Conservation (phyloP, 1,139 yeast genomes). For the Sugiyamaella castrensis region DNA sequence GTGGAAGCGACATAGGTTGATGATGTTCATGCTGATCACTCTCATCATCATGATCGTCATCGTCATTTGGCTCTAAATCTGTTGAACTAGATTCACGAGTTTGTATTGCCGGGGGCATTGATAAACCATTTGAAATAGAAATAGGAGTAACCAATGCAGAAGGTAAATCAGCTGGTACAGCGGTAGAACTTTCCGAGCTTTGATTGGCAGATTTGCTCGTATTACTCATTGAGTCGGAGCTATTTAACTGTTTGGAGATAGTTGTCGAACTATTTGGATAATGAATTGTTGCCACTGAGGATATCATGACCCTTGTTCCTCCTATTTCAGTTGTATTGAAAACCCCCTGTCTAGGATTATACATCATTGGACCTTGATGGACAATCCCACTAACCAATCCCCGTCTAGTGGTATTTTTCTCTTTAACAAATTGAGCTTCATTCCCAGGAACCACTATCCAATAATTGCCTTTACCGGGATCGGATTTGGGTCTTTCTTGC, state of each 20-base stretch:
- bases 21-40: constrained; percentile 5
- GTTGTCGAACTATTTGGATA: no score
- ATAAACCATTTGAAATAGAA: constrained; percentile 12
- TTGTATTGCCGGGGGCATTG: constrained; percentile 3
- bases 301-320: neutral
- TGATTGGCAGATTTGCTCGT: no score
- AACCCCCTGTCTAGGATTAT: no score
- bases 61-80: constrained; percentile 25
- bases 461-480: constrained; percentile 88
- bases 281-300: neutral
- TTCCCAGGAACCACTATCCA: constrained; percentile 88
- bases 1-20: neutral
- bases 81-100: constrained; percentile 20
- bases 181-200: neutral
- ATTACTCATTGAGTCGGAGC: no score
- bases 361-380: no score
- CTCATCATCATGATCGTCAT: constrained; percentile 14
- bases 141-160: constrained; percentile 8
- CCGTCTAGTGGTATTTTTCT: constrained; percentile 15
- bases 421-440: constrained; percentile 77
- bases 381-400: neutral
- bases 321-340: neutral
- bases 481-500: constrained; percentile 85
- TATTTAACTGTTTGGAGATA: no score
- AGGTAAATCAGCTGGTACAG: constrained; percentile 2